Evolutionary conservation across 768 basidiomycete species (phyloP), one percentile per base, ranked within the genome.

Genomic region (Melanogaster broomeanus): DNA sequence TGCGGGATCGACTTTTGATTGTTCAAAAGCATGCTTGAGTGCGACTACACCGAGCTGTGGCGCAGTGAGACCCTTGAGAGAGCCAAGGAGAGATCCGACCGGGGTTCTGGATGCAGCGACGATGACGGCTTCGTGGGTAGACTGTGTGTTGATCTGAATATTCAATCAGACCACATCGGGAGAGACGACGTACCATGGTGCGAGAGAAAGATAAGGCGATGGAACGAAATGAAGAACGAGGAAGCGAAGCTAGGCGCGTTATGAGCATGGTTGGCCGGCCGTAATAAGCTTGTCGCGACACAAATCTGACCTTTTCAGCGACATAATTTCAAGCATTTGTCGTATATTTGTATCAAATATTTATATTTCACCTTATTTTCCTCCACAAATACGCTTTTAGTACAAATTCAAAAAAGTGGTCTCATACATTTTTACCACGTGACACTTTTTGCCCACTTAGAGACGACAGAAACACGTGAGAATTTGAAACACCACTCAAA

Each of bases 71-170:
- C 84, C 75, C 72, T 96, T 93, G 72, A 99, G 84, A 11, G 83
- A 66, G 45, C 97, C 97, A 63, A 95, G 91, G 68, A 98, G 79
- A 38, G 93, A 92, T 39, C 91, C 95, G 56, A 96, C 89, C 39
- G 97, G 94, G 12, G 97, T 99, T 58, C 97, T 87, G 48, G 89
- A 85, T 25, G 93, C 95, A 61, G 91, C 85, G 62, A 97, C 89
- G 74, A 98, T 96, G 75, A 93, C 92, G 53, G 84, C 88, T 87
- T 93, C 88, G 75, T 85, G 82, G 49, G 81, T 73, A 48, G 68
- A 69, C 69, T 72, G 59, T 1, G 13, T n/a, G 31, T 43, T 28
- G 30, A 22, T 49, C 34, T 57, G 40, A 46, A 33, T 10, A n/a
- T 11, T 12, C 22, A 1, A 12, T 21, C 19, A n/a, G 27, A 25